Base-by-base conservation (phyloP, 1,284 basidiomycete species). In the Sporisorium reilianum region DNA sequence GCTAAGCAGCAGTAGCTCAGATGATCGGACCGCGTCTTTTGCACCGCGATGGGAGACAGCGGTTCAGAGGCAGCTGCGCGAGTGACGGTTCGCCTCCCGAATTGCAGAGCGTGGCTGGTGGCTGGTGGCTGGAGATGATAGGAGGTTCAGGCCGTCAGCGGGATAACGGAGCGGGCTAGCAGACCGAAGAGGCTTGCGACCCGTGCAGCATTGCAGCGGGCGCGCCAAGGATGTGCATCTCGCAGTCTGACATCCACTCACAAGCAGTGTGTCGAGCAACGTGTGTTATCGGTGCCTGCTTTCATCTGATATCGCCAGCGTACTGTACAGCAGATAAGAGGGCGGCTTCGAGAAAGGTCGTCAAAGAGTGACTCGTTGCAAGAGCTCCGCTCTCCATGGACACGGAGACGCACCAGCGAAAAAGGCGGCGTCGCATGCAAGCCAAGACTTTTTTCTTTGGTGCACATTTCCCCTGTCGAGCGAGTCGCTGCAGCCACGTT, bases 401-500 rank as follows among this genome's bases (percentile, higher is more conserved):
- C 38, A 9, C 38, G 38, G 38, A 41, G 38, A n/a, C n/a, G n/a
- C n/a, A n/a, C n/a, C n/a, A n/a, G n/a, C n/a, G n/a, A n/a, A n/a
- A n/a, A 41, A 20, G 38, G 38, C 38, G 9, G 38, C 20, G 38
- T 41, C 16, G 9, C 36, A n/a, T n/a, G n/a, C n/a, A n/a, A n/a
- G 36, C 36, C 36, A 38, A 38, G 36, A 38, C 36, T 16, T 41
- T 41, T n/a, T 20, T 38, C n/a, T n/a, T 38, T 41, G 2, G 38
- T 16, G 16, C 16, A 5, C 12, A 3, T 18, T 38, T n/a, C 11
- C 5, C 36, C 36, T 38, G 36, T 38, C 18, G 36, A 38, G n/a
- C 38, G 38, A 41, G 18, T 41, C 38, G 38, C 36, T 38, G 36
- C 36, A 38, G 36, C 36, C 36, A 38, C 36, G 36, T 38, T 38